These are phyloP conservation scores for Picea abies DNA, from an alignment of 83 land plant genomes.

Conservation along the genomic window DNA sequence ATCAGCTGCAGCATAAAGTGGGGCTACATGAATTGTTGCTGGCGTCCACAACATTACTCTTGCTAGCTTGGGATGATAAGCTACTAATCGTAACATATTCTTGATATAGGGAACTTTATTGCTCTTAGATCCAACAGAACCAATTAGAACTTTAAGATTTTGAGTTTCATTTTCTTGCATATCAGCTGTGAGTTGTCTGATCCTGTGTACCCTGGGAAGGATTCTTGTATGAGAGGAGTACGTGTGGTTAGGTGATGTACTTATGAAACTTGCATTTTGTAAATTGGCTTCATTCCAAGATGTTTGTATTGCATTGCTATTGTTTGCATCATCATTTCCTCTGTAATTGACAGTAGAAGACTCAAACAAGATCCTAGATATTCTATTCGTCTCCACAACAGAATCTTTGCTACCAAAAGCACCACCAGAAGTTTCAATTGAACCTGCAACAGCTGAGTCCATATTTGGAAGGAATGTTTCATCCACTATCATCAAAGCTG, in stretches of 20 bases:
- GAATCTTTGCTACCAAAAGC: constrained; percentile 8
- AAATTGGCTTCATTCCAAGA: background rate
- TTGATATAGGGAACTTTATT: constrained; percentile 84
- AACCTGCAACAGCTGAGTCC: constrained; percentile 13
- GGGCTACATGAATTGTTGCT: constrained; percentile 88
- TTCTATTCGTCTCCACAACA: constrained; percentile 6
- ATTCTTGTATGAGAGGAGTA: background rate
- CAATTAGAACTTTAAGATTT: constrained; percentile 74
- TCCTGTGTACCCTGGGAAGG: background rate
- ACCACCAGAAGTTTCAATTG: constrained; percentile 1
- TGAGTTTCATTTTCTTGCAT: constrained; percentile 15
- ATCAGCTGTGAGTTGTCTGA: constrained; percentile 24
- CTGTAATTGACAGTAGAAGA: constrained; percentile 3
- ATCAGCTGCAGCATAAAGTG: constrained; percentile 98
- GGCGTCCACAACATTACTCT: constrained; percentile 83
- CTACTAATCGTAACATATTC: constrained; percentile 52
- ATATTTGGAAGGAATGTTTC: constrained; percentile 15
- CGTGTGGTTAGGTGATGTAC: background rate
- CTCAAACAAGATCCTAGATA: constrained; percentile 33
- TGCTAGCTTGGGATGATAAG: constrained; percentile 61
- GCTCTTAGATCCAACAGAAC: constrained; percentile 97
- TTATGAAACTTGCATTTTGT: constrained; percentile 3
- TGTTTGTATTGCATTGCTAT: constrained; percentile 5
- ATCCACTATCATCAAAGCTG: constrained; percentile 53
- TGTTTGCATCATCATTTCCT: constrained; percentile 13